A percentile compares a stretch with the other conserved stretches of the same genome.
Conservation (phyloP, 176 grass and related monocot genomes). For the Chloris gayana region DNA sequence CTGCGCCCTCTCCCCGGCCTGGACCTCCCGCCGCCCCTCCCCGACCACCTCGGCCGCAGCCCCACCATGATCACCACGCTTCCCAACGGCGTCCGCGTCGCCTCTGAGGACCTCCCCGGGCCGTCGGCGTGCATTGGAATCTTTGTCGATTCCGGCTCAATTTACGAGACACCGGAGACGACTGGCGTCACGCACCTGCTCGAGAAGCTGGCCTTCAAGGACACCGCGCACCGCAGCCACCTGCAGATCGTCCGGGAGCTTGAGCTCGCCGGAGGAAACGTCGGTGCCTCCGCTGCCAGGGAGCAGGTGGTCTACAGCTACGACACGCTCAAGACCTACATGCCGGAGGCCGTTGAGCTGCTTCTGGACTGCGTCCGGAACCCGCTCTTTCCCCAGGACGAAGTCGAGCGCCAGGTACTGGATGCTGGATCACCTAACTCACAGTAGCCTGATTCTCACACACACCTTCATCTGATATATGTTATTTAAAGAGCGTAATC, state of each 20-base stretch:
- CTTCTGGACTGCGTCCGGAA: conserved; percentile 75
- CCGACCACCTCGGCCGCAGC: conserved; percentile 44
- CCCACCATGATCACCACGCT: conserved; percentile 79
- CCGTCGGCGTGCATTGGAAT: conserved; percentile 76
- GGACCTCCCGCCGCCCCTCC: conserved; percentile 51
- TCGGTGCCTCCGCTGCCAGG: conserved; percentile 54
- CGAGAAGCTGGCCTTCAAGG: conserved; percentile 85
- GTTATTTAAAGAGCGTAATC: background rate
- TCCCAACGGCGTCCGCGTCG: conserved; percentile 75
- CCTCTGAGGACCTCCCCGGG: conserved; percentile 71
- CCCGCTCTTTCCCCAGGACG: conserved; percentile 66
- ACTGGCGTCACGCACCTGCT: conserved; percentile 64
- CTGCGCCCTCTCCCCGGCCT: conserved; percentile 51
- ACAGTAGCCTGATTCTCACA: background rate
- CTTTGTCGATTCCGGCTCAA: conserved; percentile 76
- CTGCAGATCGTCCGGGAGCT: conserved; percentile 60
- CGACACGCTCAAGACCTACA: conserved; percentile 76
- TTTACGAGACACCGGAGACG: conserved; percentile 61
- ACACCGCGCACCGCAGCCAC: conserved; percentile 68
- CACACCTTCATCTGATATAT: too few species aligned
- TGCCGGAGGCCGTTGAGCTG: conserved; percentile 66
- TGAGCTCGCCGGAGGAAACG: conserved; percentile 64
- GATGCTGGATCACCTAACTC: background rate
- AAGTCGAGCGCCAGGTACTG: conserved; percentile 68
- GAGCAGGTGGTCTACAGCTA: conserved; percentile 89